Base-by-base conservation (phyloP, 257 asterid genomes). In the Ilex aquifolium region DNA sequence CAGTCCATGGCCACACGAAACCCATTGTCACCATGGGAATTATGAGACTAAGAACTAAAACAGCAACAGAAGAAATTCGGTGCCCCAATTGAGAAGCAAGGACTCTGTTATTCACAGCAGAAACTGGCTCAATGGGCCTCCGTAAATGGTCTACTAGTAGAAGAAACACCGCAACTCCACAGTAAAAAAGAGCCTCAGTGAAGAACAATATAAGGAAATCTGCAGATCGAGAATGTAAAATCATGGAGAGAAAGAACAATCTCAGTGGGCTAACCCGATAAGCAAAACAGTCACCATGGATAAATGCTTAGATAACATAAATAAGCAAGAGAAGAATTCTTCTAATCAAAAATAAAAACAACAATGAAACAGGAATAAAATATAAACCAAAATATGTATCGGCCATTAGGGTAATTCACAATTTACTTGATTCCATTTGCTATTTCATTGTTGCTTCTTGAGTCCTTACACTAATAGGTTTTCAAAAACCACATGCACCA, bases 1-100 rank as follows among this genome's bases (percentile, higher is more conserved):
- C 99, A 3, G 99, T 92, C 99, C 97, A 92, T 44, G 99, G 97
- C 99, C 99, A 92, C 63, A 92, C 97, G 12, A 83, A 82, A 39
- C 97, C 99, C 96, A 89, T 89, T 5, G 99, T 89, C 64, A 85
- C 94, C 77, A 82, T 87, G 13, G 99, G 99, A 69, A 92, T 85
- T 55, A 78, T 63, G 54, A 92, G 83, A 70, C 95, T 89, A 44
- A 83, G 91, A 64, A 80, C 94, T 83, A 89, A 78, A 56, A 89
- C 82, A 53, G 90, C 81, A 70, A 85, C 95, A 30, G 93, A 85
- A 61, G 96, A 85, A 62, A 92, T 72, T 53, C 88, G 77, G 61
- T 87, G 74, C 51, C 90, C 95, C 64, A 77, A 59, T 66, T 66
- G 83, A 56, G 93, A 83, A 48, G 65, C 73, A 36, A 69, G 65